Percentiles rank a stretch among this genome's conserved stretches.
These are phyloP conservation scores for Talaromyces sp. DNA, from an alignment of 2,329 filamentous ascomycete species.

Conservation along the genomic window DNA sequence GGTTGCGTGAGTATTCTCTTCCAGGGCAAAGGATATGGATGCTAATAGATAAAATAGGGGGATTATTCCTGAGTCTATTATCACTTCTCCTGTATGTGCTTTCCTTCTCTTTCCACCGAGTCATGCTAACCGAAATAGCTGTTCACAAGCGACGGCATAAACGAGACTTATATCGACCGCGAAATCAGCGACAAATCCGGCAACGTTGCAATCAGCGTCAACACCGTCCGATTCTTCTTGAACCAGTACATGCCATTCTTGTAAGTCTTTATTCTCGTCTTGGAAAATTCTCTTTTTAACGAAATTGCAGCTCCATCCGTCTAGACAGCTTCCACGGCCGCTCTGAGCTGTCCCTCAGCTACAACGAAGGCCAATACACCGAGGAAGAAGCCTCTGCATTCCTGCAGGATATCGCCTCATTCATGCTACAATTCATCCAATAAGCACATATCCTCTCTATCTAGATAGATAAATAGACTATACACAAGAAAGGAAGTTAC, in stretches of 20 bases:
- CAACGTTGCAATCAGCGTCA: neutral
- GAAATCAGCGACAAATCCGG: constrained; percentile 14
- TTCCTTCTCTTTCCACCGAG: neutral
- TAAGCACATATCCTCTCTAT: neutral
- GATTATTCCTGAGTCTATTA: neutral
- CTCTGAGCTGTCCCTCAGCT: constrained; percentile 12
- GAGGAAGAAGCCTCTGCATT: constrained; percentile 10
- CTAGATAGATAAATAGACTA: neutral
- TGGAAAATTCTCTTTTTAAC: too few species aligned
- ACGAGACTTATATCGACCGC: constrained; percentile 14
- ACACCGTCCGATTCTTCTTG: constrained; percentile 12
- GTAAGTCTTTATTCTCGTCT: neutral
- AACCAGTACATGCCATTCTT: constrained; percentile 17
- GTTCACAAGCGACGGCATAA: constrained; percentile 18
- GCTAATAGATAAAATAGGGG: neutral
- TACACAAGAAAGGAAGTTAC: neutral
- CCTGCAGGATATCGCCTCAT: neutral
- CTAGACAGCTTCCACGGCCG: constrained; percentile 17
- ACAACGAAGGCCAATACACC: constrained; percentile 13
- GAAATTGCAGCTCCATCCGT: constrained; percentile 9
- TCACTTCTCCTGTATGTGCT: neutral
- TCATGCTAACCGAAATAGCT: constrained; percentile 7
- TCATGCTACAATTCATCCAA: constrained; percentile 14
- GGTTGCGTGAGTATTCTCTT: neutral
- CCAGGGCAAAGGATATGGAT: neutral